These are phyloP conservation scores for Lipomyces oligophaga DNA, from an alignment of 805 yeast species.

Conservation along the genomic window DNA sequence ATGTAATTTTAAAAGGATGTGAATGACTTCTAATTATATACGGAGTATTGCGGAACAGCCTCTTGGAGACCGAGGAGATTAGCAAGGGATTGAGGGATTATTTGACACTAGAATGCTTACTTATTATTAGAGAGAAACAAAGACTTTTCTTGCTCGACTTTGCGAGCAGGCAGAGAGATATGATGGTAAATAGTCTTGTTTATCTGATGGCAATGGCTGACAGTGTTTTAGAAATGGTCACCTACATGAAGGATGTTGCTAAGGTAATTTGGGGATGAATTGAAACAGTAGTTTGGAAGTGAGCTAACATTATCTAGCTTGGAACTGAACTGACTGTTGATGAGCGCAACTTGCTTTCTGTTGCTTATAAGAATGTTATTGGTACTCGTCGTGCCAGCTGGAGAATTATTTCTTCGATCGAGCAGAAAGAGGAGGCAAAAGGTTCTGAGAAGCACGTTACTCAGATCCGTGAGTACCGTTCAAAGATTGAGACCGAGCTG, in stretches of 20 bases:
- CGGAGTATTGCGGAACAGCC: too few species aligned
- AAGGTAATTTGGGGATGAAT: slow-evolving; percentile 16
- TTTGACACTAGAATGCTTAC: neutral
- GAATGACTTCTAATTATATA: too few species aligned
- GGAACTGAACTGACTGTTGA: slow-evolving; percentile 84
- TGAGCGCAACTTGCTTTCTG: slow-evolving; percentile 95
- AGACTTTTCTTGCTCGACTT: slow-evolving; percentile 94
- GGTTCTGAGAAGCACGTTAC: slow-evolving; percentile 81
- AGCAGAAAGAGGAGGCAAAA: slow-evolving; percentile 98
- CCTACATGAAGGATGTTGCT: slow-evolving; percentile 84
- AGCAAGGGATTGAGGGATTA: too few species aligned
- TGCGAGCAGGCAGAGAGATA: slow-evolving; percentile 99
- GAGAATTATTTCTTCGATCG: slow-evolving; percentile 98
- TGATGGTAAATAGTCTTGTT: slow-evolving; percentile 44
- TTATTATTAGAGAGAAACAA: slow-evolving; percentile 66
- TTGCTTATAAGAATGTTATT: slow-evolving; percentile 96
- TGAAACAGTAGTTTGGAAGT: too few species aligned
- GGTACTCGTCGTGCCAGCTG: slow-evolving; percentile 99
- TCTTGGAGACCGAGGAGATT: too few species aligned
- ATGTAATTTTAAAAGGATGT: too few species aligned
- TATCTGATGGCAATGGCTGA: neutral
- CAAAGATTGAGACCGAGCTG: slow-evolving; percentile 91
- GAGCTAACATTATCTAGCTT: slow-evolving; percentile 23
- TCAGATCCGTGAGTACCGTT: slow-evolving; percentile 90
- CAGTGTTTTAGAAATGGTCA: slow-evolving; percentile 79